Evolutionary conservation across 129 eudicot species (phyloP).

Genomic region (Gnaphalium uliginosum): DNA sequence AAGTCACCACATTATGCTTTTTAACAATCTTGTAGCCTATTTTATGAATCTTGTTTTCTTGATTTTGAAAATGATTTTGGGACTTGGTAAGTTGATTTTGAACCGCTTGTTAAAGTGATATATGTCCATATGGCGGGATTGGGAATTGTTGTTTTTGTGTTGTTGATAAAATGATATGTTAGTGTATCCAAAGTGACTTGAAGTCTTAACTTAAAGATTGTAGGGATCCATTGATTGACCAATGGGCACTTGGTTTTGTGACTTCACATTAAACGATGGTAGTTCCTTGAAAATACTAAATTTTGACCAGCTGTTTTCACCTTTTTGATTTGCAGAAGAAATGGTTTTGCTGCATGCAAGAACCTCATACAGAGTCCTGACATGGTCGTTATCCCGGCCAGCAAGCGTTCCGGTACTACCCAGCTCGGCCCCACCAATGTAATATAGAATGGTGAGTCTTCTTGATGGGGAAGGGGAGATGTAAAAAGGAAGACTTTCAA

Average conservation of each 20-base stretch:
- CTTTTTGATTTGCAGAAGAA: conserved; percentile 58
- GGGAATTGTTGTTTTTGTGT: no score
- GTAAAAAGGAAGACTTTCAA: conserved; percentile 30
- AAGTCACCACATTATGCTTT: conserved; percentile 7
- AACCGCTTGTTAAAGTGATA: neutral
- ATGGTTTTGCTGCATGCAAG: conserved; percentile 73
- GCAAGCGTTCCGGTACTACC: conserved; percentile 11
- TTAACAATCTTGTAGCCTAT: conserved; percentile 15
- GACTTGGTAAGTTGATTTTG: neutral
- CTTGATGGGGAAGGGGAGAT: conserved; percentile 25
- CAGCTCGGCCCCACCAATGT: conserved; percentile 8
- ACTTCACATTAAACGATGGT: neutral
- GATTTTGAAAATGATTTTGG: neutral
- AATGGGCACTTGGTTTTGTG: neutral
- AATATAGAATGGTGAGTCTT: conserved; percentile 32
- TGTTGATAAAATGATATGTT: neutral
- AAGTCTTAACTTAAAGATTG: conserved; percentile 5
- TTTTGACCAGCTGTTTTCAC: conserved; percentile 7
- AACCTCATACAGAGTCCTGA: conserved; percentile 60
- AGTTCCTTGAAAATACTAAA: neutral
- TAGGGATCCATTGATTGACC: neutral
- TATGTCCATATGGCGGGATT: neutral
- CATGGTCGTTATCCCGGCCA: conserved; percentile 20
- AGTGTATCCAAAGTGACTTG: neutral
- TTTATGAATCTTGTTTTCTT: conserved; percentile 1